These are phyloP conservation scores for Coemansia sp. DNA, from an alignment of 192 early-diverging fungal species.

Conservation along the genomic window DNA sequence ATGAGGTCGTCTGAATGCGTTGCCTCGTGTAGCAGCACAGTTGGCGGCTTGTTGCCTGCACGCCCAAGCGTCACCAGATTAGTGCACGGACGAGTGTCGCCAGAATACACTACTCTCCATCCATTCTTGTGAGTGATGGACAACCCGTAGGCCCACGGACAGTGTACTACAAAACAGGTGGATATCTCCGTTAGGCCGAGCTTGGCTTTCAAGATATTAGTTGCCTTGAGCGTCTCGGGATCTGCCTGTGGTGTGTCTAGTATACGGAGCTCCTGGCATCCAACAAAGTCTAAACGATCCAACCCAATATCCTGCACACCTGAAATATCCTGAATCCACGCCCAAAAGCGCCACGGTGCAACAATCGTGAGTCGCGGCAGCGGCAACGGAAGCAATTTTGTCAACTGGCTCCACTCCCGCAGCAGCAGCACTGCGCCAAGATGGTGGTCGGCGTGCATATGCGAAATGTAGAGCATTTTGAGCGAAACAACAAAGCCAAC, in stretches of 20 bases:
- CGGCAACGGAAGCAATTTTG: conserved; percentile 8
- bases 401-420: conserved; percentile 67
- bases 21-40: conserved; percentile 90
- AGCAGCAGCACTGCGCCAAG: conserved; percentile 80
- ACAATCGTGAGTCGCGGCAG: conserved; percentile 46
- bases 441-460: conserved; percentile 98
- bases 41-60: conserved; percentile 54
- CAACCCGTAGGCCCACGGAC: conserved; percentile 79
- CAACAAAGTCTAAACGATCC: conserved; percentile 47
- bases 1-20: conserved; percentile 76
- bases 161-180: conserved; percentile 80
- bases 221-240: background rate
- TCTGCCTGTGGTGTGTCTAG: background rate
- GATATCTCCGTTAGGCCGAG: conserved; percentile 61
- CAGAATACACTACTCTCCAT: conserved; percentile 87
- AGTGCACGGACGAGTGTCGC: conserved; percentile 87
- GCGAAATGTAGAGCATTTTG: conserved; percentile 84
- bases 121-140: conserved; percentile 68
- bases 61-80: conserved; percentile 71
- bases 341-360: conserved; percentile 50
- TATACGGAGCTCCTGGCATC: conserved; percentile 36
- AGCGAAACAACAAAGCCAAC: conserved; percentile 61
- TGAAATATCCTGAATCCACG: conserved; percentile 51
- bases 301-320: conserved; percentile 52
- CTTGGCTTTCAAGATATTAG: conserved; percentile 14